A percentile compares a stretch with the other conserved stretches of the same genome.
These are phyloP conservation scores for Deinandra increscens DNA, from an alignment of 129 eudicot genomes.

Conservation along the genomic window DNA sequence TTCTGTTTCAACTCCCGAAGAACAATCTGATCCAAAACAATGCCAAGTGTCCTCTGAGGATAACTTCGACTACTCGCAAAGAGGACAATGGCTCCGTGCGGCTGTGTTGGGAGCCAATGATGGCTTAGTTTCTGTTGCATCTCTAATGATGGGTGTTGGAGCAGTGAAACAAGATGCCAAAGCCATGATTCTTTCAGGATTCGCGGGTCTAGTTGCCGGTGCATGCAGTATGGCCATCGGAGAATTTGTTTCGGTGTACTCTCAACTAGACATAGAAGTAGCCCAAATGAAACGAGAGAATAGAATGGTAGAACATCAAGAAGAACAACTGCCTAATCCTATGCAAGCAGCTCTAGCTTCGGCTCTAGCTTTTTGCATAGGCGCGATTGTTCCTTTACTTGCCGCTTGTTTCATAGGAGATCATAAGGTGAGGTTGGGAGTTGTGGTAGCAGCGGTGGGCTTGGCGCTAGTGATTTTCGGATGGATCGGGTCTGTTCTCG, in stretches of 20 bases:
- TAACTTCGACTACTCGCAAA: constrained; percentile 24
- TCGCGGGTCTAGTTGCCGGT: constrained; percentile 41
- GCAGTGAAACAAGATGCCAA: constrained; percentile 25
- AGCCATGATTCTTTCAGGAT: constrained; percentile 33
- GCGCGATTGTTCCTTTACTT: constrained; percentile 45
- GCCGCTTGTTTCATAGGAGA: constrained; percentile 41
- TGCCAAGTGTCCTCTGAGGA: constrained; percentile 11
- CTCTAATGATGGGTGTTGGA: too few relatives aligned
- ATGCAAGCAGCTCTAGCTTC: constrained; percentile 52
- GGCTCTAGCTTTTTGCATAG: constrained; percentile 47
- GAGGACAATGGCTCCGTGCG: too few relatives aligned
- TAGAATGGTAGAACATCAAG: neutral
- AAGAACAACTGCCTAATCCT: constrained; percentile 42
- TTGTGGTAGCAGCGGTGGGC: constrained; percentile 39
- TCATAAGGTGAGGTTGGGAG: constrained; percentile 37
- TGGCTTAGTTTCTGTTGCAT: too few relatives aligned
- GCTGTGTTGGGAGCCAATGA: too few relatives aligned
- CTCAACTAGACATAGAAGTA: constrained; percentile 33
- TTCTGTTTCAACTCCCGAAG: constrained; percentile 17
- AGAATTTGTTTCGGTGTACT: too few relatives aligned
- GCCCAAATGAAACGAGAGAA: constrained; percentile 37
- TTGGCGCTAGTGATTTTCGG: constrained; percentile 36
- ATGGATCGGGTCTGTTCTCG: constrained; percentile 29
- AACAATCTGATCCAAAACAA: constrained; percentile 15
- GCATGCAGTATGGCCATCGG: constrained; percentile 46